These are phyloP conservation scores for Globisporangium yorkense DNA, from an alignment of 352 stramenopile genomes.

Conservation along the genomic window DNA sequence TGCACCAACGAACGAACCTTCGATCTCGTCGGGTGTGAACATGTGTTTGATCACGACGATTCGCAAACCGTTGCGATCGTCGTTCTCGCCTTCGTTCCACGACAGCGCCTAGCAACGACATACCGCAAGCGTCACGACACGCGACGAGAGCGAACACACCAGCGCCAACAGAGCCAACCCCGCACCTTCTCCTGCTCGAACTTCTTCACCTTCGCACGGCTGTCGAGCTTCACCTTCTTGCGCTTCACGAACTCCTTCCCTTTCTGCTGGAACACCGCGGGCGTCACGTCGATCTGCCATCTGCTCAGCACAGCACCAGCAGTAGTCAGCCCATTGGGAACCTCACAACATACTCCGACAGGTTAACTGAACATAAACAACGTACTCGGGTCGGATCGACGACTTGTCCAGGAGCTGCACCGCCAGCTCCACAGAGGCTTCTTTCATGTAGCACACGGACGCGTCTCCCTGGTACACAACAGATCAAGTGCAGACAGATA, in stretches of 20 bases:
- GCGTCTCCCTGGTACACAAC: conserved; percentile 76
- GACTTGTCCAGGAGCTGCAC: conserved; percentile 92
- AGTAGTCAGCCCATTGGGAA: neutral
- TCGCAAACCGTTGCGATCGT: conserved; percentile 85
- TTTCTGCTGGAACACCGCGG: conserved; percentile 89
- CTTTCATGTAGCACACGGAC: conserved; percentile 94
- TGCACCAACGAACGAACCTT: conserved; percentile 22
- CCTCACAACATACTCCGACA: neutral
- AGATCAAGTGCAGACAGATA: neutral
- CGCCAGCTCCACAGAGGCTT: conserved; percentile 93
- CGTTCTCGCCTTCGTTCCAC: conserved; percentile 94
- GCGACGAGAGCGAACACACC: neutral
- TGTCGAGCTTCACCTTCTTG: conserved; percentile 80
- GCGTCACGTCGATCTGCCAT: conserved; percentile 69
- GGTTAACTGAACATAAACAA: neutral
- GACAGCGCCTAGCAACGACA: conserved; percentile 79
- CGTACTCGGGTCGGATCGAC: conserved; percentile 73
- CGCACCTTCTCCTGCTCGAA: conserved; percentile 81
- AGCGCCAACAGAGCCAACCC: neutral
- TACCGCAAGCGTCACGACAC: neutral
- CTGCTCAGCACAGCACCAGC: conserved; percentile 15
- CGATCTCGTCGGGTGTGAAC: conserved; percentile 88
- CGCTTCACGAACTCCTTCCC: conserved; percentile 67
- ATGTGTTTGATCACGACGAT: conserved; percentile 97
- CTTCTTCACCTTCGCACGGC: conserved; percentile 81